Evolutionary conservation across 805 yeast species (phyloP), one percentile per base, ranked within the genome.

Genomic region (Candida wancherniae): DNA sequence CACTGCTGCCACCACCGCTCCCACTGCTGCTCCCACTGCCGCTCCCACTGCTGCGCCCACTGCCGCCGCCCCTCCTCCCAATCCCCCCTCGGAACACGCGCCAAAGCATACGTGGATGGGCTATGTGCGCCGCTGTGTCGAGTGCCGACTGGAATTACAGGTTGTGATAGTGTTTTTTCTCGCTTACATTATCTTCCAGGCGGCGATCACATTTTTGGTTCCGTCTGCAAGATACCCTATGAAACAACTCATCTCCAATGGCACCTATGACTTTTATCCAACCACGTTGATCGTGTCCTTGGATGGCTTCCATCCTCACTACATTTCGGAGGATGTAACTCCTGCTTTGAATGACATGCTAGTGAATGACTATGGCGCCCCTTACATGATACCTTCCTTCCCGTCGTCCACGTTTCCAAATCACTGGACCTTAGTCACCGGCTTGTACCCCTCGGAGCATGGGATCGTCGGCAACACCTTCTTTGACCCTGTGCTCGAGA

Each of bases 241-340:
- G n/a, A n/a, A n/a, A n/a, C n/a, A 58, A 37, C 37, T 51, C 2
- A 42, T 64, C 7, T 53, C 63, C 21, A 85, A 85, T 51, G 82
- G 85, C 1, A 80, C 94, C 0, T 77, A 73, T 40, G 61, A 61
- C 3, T 84, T 79, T 54, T 63, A 79, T 46, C 84, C 92, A n/a
- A 77, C 94, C 6, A 88, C 96, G 2, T 58, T 88, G 2, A 51
- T 87, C 26, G 65, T 88, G 2, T 85, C 95, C 1, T 55, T 90
- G 17, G 95, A 85, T 53, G 96, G 95, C 7, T 82, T 88, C 54
- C 94, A 88, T 50, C 97, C 97, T 3, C 90, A 84, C 48, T 83
- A 86, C 51, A 73, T 88, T 9, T 76, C 80, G 3, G 45, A 70
- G 5, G 58, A 64, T 12, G 48, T 68, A 18, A 88, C 96, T 0